These are phyloP conservation scores for Penicillium silybi DNA, from an alignment of 495 filamentous ascomycete species.

Conservation along the genomic window DNA sequence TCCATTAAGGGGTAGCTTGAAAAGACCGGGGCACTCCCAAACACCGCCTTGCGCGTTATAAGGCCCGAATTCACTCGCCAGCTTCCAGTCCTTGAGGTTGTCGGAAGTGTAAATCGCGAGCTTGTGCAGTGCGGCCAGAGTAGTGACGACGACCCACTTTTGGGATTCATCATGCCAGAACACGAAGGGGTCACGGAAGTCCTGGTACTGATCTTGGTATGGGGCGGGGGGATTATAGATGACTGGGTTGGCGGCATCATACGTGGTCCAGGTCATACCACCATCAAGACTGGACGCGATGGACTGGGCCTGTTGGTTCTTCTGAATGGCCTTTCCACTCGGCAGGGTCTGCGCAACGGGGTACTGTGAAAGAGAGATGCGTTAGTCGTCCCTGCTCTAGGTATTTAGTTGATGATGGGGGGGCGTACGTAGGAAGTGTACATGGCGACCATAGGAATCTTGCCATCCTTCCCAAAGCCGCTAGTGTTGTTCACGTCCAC, in stretches of 20 bases:
- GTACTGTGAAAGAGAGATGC: constrained; percentile 9
- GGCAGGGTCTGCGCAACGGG: constrained; percentile 18
- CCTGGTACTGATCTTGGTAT: constrained; percentile 22
- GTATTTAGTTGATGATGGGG: background rate
- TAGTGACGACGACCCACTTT: constrained; percentile 49
- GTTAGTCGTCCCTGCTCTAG: background rate
- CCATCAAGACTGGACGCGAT: constrained; percentile 55
- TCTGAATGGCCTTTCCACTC: constrained; percentile 26
- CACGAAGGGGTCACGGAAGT: constrained; percentile 60
- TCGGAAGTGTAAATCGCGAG: constrained; percentile 52
- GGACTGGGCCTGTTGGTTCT: constrained; percentile 47
- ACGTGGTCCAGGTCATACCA: constrained; percentile 48
- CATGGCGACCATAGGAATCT: constrained; percentile 51
- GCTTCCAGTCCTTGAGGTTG: constrained; percentile 50
- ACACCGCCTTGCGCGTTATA: constrained; percentile 50
- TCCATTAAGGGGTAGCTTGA: constrained; percentile 27
- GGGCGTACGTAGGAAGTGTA: constrained; percentile 45
- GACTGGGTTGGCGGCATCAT: constrained; percentile 50
- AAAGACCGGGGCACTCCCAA: constrained; percentile 57
- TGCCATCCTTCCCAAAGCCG: constrained; percentile 49
- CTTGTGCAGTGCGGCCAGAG: constrained; percentile 48
- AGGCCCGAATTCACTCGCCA: constrained; percentile 53
- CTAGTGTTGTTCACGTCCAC: constrained; percentile 55
- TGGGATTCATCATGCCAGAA: constrained; percentile 45
- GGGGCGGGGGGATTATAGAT: constrained; percentile 39